Evolutionary conservation across 106 monocot genomes (phyloP).

Genomic region (Apostasia shenzhenica): DNA sequence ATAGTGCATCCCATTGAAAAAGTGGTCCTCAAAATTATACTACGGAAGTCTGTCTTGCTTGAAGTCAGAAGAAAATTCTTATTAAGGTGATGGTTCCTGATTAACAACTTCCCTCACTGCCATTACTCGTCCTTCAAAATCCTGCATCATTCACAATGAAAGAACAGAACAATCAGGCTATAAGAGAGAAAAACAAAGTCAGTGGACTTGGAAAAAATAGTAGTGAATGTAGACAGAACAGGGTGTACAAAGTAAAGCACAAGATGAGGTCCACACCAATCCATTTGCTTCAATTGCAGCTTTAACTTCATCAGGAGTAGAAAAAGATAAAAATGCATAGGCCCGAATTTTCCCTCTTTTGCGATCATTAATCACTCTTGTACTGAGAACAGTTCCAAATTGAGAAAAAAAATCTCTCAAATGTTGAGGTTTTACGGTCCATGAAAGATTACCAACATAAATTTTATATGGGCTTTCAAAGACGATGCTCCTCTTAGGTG

Average conservation of each 20-base stretch:
- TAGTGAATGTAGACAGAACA: neutral
- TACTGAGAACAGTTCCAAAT: constrained; percentile 65
- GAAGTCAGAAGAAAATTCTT: neutral
- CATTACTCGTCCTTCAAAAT: constrained; percentile 42
- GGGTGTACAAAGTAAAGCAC: neutral
- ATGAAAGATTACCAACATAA: constrained; percentile 73
- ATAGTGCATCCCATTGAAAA: no score
- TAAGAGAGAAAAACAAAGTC: neutral
- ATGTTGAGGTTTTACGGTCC: constrained; percentile 59
- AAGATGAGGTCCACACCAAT: constrained; percentile 24
- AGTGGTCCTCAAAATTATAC: no score
- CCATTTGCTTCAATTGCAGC: constrained; percentile 40
- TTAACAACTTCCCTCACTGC: constrained; percentile 35
- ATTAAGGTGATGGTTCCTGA: constrained; percentile 1
- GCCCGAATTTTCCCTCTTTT: constrained; percentile 64
- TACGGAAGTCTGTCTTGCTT: no score
- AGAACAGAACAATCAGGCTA: neutral
- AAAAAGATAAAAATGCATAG: constrained; percentile 73
- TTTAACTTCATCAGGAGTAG: constrained; percentile 45
- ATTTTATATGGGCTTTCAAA: constrained; percentile 65
- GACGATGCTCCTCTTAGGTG: constrained; percentile 44
- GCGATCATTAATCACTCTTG: constrained; percentile 55
- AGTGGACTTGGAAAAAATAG: neutral
- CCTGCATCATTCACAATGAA: constrained; percentile 19
- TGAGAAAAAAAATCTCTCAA: constrained; percentile 61